phyloP scores from a whole-genome alignment of 495 filamentous ascomycete species.

The Chlorociboria aeruginascens region DNA sequence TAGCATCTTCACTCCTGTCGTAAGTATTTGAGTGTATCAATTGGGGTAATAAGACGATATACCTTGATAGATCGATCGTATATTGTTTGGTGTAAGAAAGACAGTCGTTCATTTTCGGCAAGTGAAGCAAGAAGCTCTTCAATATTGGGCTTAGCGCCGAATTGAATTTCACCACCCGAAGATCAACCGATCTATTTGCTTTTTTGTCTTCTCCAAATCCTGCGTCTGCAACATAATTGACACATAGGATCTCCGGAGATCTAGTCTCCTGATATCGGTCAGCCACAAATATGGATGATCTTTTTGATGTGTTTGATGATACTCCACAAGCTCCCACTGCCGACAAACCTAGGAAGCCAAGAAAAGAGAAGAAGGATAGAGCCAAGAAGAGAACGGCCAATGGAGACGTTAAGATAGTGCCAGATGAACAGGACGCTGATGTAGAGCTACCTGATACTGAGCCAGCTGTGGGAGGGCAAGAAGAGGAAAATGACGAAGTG shows the following conservation, averaged over 20 bases:
- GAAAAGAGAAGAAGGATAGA: slow-evolving; percentile 35
- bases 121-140: not conserved
- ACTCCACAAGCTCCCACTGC: slow-evolving; percentile 31
- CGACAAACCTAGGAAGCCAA: slow-evolving; percentile 22
- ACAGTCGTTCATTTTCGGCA: slow-evolving; percentile 1
- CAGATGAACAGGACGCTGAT: slow-evolving; percentile 27
- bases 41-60: not conserved
- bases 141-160: too few relatives aligned
- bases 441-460: slow-evolving; percentile 36
- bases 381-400: slow-evolving; percentile 77
- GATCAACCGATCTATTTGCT: not conserved
- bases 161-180: too few relatives aligned
- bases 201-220: not conserved
- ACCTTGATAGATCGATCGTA: slow-evolving; percentile 20
- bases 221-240: not conserved
- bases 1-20: slow-evolving; percentile 55
- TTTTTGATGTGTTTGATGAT: slow-evolving; percentile 78
- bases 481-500: slow-evolving; percentile 25
- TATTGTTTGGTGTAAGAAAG: slow-evolving; percentile 7
- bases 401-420: slow-evolving; percentile 51
- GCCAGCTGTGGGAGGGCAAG: slow-evolving; percentile 20
- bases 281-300: slow-evolving; percentile 28
- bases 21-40: slow-evolving; percentile 5
- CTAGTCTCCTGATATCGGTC: slow-evolving; percentile 1
- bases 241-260: not conserved